A percentile compares a stretch with the other conserved stretches of the same genome.
Evolutionary conservation across 352 stramenopile genomes (phyloP).

Genomic region (Phytophthora syringae): DNA sequence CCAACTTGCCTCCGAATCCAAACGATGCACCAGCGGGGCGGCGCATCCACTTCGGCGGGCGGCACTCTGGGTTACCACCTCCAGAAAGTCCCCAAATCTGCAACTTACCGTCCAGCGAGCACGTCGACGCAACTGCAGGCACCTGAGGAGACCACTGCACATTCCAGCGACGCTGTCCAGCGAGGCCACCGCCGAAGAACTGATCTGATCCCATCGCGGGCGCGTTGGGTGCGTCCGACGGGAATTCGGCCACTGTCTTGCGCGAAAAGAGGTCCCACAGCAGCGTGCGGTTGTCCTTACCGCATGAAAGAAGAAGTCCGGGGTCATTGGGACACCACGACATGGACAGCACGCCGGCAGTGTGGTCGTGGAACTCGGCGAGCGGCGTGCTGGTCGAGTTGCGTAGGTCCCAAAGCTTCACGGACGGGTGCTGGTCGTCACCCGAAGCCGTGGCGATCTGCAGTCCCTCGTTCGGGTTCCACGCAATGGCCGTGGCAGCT

Average conservation of each 20-base stretch:
- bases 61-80: conserved; percentile 76
- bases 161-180: conserved; percentile 92
- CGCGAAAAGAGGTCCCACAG: conserved; percentile 97
- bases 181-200: conserved; percentile 72
- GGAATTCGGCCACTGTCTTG: conserved; percentile 95
- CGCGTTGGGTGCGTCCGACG: conserved; percentile 64
- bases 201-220: conserved; percentile 80
- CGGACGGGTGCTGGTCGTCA: conserved; percentile 95
- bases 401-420: conserved; percentile 99
- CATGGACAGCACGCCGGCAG: conserved; percentile 95
- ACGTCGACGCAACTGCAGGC: conserved; percentile 95
- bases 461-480: conserved; percentile 98
- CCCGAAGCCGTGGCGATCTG: conserved; percentile 96
- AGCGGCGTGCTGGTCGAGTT: conserved; percentile 97
- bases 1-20: conserved; percentile 96
- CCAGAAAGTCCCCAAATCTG: conserved; percentile 92
- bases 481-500: conserved; percentile 93
- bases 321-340: conserved; percentile 98
- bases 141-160: conserved; percentile 96
- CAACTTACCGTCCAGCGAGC: conserved; percentile 97
- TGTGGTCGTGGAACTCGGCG: conserved; percentile 95
- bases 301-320: conserved; percentile 93
- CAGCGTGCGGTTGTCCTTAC: conserved; percentile 98
- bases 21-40: conserved; percentile 93
- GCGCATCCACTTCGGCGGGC: conserved; percentile 96